A percentile compares a stretch with the other conserved stretches of the same genome.
Evolutionary conservation across 192 early-diverging fungal species (phyloP).

Genomic region (Entomortierella beljakovae): DNA sequence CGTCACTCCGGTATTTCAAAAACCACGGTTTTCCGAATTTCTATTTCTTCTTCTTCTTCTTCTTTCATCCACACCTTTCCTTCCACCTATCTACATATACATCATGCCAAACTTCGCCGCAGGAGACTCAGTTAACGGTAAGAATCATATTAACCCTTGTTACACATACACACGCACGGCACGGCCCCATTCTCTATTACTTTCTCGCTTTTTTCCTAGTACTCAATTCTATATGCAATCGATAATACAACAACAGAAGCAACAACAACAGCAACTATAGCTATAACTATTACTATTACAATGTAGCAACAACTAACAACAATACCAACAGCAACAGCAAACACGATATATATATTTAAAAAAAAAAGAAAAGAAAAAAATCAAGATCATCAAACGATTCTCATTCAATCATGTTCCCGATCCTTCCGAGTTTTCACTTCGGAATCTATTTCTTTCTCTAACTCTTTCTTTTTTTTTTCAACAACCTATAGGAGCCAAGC

Average conservation of each 20-base stretch:
- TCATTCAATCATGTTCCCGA: neutral
- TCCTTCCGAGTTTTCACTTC: slow-evolving; percentile 8
- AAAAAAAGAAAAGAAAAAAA: neutral
- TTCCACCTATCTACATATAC: slow-evolving; percentile 1
- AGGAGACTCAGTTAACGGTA: slow-evolving; percentile 45
- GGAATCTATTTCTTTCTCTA: neutral
- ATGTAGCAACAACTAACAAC: too few relatives aligned
- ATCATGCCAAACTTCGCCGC: slow-evolving; percentile 38
- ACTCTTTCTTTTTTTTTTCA: slow-evolving; percentile 6
- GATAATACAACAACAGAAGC: too few relatives aligned
- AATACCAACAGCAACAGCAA: too few relatives aligned
- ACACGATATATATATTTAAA: too few relatives aligned
- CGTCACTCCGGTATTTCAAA: neutral
- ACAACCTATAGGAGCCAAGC: slow-evolving; percentile 39
- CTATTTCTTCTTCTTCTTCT: slow-evolving; percentile 7
- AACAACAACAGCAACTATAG: too few relatives aligned
- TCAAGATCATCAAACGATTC: neutral
- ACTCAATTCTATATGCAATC: too few relatives aligned
- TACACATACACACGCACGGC: too few relatives aligned
- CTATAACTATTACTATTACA: too few relatives aligned
- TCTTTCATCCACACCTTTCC: slow-evolving; percentile 1
- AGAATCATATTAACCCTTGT: neutral
- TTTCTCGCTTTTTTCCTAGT: too few relatives aligned
- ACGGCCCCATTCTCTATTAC: neutral
- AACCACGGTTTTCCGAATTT: neutral